Conservation (phyloP, 2,329 filamentous ascomycete species). For the Fusarium citri region DNA sequence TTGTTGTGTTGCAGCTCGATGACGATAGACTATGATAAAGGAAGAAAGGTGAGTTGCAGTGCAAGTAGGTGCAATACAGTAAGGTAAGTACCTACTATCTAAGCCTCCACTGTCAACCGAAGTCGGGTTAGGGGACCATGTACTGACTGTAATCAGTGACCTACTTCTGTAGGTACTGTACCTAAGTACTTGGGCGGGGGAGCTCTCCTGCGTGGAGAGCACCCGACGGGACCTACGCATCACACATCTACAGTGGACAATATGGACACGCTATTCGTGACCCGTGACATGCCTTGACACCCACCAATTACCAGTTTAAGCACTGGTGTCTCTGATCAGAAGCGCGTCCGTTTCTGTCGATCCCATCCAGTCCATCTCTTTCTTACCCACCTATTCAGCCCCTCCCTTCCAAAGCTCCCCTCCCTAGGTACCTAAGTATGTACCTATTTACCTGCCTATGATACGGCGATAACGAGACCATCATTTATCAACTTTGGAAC, state of each 20-base stretch:
- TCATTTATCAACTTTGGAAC: slow-evolving; percentile 4
- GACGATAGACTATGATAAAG: slow-evolving; percentile 32
- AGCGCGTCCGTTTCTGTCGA: slow-evolving; percentile 17
- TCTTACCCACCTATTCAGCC: slow-evolving; percentile 7
- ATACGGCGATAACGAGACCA: slow-evolving; percentile 19
- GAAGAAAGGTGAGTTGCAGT: not conserved
- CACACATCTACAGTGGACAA: not conserved
- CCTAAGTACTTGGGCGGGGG: slow-evolving; percentile 37
- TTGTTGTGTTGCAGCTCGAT: slow-evolving; percentile 32
- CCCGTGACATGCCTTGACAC: slow-evolving; percentile 36
- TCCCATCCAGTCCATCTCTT: not conserved
- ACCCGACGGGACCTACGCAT: too few species aligned
- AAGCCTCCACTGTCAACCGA: not conserved
- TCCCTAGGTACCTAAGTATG: not conserved
- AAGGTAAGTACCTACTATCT: too few species aligned
- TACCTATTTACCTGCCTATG: too few species aligned
- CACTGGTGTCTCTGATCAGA: slow-evolving; percentile 10
- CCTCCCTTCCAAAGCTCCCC: slow-evolving; percentile 9
- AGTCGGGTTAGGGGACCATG: not conserved
- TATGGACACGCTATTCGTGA: slow-evolving; percentile 10
- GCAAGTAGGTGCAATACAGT: not conserved
- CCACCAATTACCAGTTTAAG: not conserved
- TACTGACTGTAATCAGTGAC: too few species aligned
- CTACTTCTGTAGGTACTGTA: too few species aligned
- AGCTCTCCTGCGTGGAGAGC: slow-evolving; percentile 15